Evolutionary conservation across 2,329 filamentous ascomycete genomes (phyloP).

Genomic region (Diaporthe sp.): DNA sequence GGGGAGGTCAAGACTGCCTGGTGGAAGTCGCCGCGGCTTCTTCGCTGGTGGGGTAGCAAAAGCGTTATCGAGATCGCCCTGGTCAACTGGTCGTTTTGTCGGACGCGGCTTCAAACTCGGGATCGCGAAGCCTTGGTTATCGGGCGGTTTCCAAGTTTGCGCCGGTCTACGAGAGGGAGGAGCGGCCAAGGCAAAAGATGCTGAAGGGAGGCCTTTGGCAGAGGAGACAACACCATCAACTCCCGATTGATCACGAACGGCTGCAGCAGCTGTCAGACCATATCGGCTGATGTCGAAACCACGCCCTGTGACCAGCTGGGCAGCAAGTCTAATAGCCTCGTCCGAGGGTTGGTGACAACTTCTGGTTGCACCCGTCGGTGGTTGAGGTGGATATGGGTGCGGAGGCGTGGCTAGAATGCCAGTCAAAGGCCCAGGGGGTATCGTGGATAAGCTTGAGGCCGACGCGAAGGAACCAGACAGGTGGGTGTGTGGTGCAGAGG

Average conservation of each 20-base stretch:
- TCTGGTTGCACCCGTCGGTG: neutral
- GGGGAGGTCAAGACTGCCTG: slow-evolving; percentile 59
- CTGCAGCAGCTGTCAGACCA: slow-evolving; percentile 48
- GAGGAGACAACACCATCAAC: slow-evolving; percentile 39
- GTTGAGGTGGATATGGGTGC: slow-evolving; percentile 21
- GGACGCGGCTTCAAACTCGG: slow-evolving; percentile 38
- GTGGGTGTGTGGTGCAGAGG: slow-evolving; percentile 8
- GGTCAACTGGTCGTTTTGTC: slow-evolving; percentile 50
- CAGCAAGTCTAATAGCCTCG: slow-evolving; percentile 41
- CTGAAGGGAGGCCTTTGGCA: slow-evolving; percentile 34
- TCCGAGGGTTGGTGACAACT: slow-evolving; percentile 31
- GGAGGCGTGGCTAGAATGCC: slow-evolving; percentile 24
- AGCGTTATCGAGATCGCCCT: slow-evolving; percentile 41
- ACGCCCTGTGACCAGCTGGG: slow-evolving; percentile 42
- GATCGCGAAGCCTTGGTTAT: slow-evolving; percentile 18
- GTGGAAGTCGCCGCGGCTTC: slow-evolving; percentile 63
- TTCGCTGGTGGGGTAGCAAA: slow-evolving; percentile 51
- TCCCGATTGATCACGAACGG: slow-evolving; percentile 44
- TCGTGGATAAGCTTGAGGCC: slow-evolving; percentile 1
- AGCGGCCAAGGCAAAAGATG: slow-evolving; percentile 36
- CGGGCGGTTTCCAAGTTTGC: slow-evolving; percentile 40
- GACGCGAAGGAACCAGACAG: neutral
- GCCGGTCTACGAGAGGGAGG: slow-evolving; percentile 49
- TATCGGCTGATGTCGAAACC: slow-evolving; percentile 47
- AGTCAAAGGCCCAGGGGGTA: slow-evolving; percentile 2